Evolutionary conservation across 1,284 basidiomycete genomes (phyloP).

Genomic region (Ustilago lituana): DNA sequence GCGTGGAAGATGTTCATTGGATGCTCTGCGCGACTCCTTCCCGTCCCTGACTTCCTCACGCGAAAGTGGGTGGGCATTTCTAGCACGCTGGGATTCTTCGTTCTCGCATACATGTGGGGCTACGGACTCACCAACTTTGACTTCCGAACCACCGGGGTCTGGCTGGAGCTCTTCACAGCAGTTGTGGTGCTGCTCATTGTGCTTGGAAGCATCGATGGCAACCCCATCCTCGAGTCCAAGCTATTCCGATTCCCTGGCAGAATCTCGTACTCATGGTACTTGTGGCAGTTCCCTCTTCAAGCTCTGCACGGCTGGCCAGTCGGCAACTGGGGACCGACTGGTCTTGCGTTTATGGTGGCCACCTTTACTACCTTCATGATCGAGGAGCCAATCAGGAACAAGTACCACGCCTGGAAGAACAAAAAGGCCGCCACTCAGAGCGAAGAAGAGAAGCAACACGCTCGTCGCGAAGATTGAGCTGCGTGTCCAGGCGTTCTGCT

Average conservation of each 20-base stretch:
- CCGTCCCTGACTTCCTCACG: conserved; percentile 16
- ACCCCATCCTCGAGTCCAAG: conserved; percentile 33
- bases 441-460: conserved; percentile 18
- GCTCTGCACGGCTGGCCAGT: conserved; percentile 21
- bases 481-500: too few species aligned
- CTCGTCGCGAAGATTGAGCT: conserved; percentile 22
- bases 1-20: conserved; percentile 43
- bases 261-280: conserved; percentile 39
- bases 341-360: conserved; percentile 28
- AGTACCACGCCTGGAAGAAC: conserved; percentile 31
- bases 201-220: conserved; percentile 32
- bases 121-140: conserved; percentile 15
- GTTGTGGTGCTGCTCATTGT: conserved; percentile 16
- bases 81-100: conserved; percentile 23
- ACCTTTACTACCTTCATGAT: conserved; percentile 38
- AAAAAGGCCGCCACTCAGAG: conserved; percentile 3
- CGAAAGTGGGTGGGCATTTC: conserved; percentile 13
- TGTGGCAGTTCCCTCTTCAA: conserved; percentile 42
- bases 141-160: conserved; percentile 27
- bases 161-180: conserved; percentile 27
- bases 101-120: conserved; percentile 24
- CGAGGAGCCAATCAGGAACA: conserved; percentile 38
- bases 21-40: conserved; percentile 24
- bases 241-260: conserved; percentile 32
- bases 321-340: conserved; percentile 26